Evolutionary conservation across 306 rosid genomes (phyloP), one percentile per base, ranked within the genome.

Genomic region (Pterocarpus macrocarpus): DNA sequence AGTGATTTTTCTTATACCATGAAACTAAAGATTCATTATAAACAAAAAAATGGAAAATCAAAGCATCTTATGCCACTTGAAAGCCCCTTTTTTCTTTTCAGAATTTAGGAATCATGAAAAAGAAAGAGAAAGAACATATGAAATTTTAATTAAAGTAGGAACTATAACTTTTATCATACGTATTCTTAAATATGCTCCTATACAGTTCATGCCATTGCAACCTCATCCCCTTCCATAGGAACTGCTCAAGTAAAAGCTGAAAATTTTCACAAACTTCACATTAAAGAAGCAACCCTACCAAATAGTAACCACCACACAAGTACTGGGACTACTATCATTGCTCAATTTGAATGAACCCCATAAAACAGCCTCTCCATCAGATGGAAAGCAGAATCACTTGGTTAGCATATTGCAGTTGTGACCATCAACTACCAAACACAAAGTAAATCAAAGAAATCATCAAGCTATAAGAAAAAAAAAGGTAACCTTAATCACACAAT

Each of bases 221-320:
- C 7, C 43, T 39, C 6, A 43, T 43, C 10, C 33, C 36, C 47
- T 69, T 56, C 5, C 68, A 14, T 6, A 1, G 9, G 33, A 55
- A 10, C 35, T 0, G 7, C 8, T 22, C 35, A 45, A 44, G 53
- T 33, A 36, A 69, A 81, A 55, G 38, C 32, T 38, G 7, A 62
- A 49, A 45, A n/a, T 15, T 53, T 77, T 44, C 75, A 70, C 69
- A 63, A 82, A 6, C 79, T 71, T 39, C 49, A 33, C 79, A 53
- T 33, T 53, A 17, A 14, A 79, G 57, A 47, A 33, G 12, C 14
- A 55, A 41, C 59, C 53, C 50, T 33, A n/a, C 22, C 35, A 75
- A 16, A 64, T 9, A 47, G 8, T 22, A 69, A 69, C 13, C 6
- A 64, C 13, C 30, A 3, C 4, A 47, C 22, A 62, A 4, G 1